These are phyloP conservation scores for Phaeophleospora eucalypticola DNA, from an alignment of 2,329 filamentous ascomycete genomes.

Conservation along the genomic window DNA sequence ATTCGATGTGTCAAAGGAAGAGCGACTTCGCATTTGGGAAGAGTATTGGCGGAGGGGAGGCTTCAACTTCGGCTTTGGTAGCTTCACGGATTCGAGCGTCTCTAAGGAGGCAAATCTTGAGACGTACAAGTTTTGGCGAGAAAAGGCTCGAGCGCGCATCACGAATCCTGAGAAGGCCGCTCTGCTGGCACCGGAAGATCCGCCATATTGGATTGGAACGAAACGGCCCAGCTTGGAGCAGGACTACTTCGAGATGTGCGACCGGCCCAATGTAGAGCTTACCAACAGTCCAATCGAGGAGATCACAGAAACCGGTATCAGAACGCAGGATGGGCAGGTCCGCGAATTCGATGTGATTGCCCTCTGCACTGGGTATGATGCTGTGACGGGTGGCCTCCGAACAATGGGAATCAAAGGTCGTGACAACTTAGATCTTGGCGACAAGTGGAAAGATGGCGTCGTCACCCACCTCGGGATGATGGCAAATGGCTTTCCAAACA, in stretches of 20 bases:
- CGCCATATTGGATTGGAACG: constrained; percentile 42
- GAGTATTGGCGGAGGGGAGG: constrained; percentile 38
- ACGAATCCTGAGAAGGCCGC: constrained; percentile 42
- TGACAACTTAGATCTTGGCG: constrained; percentile 36
- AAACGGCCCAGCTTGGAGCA: constrained; percentile 45
- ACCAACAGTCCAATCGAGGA: constrained; percentile 41
- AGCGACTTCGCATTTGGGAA: constrained; percentile 32
- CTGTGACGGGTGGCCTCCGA: constrained; percentile 32
- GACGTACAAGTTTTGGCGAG: constrained; percentile 42
- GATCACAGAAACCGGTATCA: constrained; percentile 43
- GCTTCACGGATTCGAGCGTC: constrained; percentile 7
- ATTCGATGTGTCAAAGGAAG: constrained; percentile 38
- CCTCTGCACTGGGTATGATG: constrained; percentile 45
- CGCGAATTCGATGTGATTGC: constrained; percentile 39
- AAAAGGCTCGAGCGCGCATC: constrained; percentile 42
- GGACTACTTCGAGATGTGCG: constrained; percentile 44
- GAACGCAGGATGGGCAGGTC: constrained; percentile 37
- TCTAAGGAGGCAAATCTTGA: constrained; percentile 10
- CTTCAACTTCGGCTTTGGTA: constrained; percentile 28
- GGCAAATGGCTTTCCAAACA: constrained; percentile 32
- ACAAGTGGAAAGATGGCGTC: constrained; percentile 42
- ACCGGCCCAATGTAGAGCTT: constrained; percentile 39
- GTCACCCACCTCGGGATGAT: constrained; percentile 39
- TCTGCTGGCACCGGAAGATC: constrained; percentile 40
- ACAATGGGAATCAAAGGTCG: constrained; percentile 35